Conservation (phyloP, 768 basidiomycete genomes). For the Pleurotus pulmonarius region DNA sequence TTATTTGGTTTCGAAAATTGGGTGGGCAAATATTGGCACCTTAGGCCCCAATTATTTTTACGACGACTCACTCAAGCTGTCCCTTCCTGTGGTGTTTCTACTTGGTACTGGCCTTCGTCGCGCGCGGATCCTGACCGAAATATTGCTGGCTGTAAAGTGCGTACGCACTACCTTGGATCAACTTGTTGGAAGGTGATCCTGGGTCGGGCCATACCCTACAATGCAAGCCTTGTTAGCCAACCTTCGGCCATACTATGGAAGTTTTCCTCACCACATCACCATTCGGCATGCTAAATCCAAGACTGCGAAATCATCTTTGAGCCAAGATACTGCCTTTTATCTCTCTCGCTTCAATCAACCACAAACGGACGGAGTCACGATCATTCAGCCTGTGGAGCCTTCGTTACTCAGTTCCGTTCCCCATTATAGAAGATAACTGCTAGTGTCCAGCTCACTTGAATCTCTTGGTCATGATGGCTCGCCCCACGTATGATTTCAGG, state of each 20-base stretch:
- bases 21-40: constrained; percentile 32
- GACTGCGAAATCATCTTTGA: constrained; percentile 75
- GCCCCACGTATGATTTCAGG: background rate
- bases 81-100: constrained; percentile 50
- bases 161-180: constrained; percentile 5
- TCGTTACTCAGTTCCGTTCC: too few species aligned
- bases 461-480: background rate
- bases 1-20: constrained; percentile 69
- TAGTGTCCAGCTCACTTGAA: background rate
- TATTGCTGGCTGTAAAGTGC: constrained; percentile 80
- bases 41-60: constrained; percentile 63
- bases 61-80: constrained; percentile 60
- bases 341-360: constrained; percentile 27
- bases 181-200: constrained; percentile 9
- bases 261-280: constrained; percentile 72
- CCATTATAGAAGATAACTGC: too few species aligned
- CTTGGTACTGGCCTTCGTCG: constrained; percentile 40
- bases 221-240: constrained; percentile 49
- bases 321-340: constrained; percentile 46
- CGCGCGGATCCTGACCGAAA: constrained; percentile 68
- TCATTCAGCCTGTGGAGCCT: constrained; percentile 25
- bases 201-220: constrained; percentile 58
- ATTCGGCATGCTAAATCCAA: constrained; percentile 84
- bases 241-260: constrained; percentile 52
- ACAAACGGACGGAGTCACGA: constrained; percentile 23